Base-by-base conservation (phyloP, 1,284 basidiomycete species). In the Heliocybe sulcata region DNA sequence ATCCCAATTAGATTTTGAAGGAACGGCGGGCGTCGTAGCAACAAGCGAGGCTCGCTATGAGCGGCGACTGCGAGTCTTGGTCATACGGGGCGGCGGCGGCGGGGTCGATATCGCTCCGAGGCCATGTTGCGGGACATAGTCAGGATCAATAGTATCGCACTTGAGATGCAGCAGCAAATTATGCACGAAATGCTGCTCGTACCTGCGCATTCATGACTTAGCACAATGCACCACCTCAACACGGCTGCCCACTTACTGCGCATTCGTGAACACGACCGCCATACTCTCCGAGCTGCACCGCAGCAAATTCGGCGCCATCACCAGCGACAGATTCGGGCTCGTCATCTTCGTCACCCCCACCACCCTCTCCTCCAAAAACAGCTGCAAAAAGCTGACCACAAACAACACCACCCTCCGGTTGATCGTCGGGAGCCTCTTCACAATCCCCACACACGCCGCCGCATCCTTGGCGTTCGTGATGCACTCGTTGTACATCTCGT, bases 231-330 rank as follows among this genome's bases (percentile, higher is more conserved):
- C 27, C 50, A 48, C 55, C 51, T 55, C 12, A 56, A 33, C 23
- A 26, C 26, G 57, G 56, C 47, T 45, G 54, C 29, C 29, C 3
- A 80, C 89, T 70, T 62, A 92, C 90, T 87, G 84, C 23, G 92
- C 81, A 70, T 95, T 96, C 26, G 88, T 92, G 64, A 92, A 94
- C 23, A 93, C 92, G 9, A 94, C 76, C 6, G 86, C 78, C 77
- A 94, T 88, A 20, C 83, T 87, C 51, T 92, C 85, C 31, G 89
- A 91, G 59, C 79, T 85, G 63, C 91, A 94, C 56, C 93, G 74
- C 49, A 96, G 69, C 49, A 95, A 70, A 69, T 94, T 94, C 10
- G 93, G 93, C 1, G 93, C 90, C 82, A 94, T 90, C 25, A 95
- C 89, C 11, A 94, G 73, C 16, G 85, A 82, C 61, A 91, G 69